These are phyloP conservation scores for Marasmius oreades DNA, from an alignment of 1,284 basidiomycete genomes.

Conservation along the genomic window DNA sequence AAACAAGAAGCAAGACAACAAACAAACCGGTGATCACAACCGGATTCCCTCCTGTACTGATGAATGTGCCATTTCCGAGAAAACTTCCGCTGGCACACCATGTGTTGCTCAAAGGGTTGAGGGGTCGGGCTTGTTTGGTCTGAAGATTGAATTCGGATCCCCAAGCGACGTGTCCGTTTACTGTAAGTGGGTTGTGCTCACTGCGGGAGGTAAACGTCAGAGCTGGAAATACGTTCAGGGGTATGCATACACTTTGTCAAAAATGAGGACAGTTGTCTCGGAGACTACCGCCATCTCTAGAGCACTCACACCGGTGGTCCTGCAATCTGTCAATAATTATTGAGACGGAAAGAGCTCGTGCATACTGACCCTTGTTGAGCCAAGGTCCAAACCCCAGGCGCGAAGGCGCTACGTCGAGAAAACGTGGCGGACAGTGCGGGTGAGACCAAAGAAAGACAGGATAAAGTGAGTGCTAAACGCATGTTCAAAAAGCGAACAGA, in stretches of 20 bases:
- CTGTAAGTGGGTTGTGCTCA: conserved; percentile 10
- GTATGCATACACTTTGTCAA: conserved; percentile 30
- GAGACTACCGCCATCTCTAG: conserved; percentile 37
- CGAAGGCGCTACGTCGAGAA: background rate
- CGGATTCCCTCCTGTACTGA: conserved; percentile 14
- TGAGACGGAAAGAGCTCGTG: too few relatives aligned
- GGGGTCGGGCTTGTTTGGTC: conserved; percentile 28
- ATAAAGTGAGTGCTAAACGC: background rate
- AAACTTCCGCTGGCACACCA: conserved; percentile 42
- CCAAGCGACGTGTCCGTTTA: conserved; percentile 30
- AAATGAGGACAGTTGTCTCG: conserved; percentile 31
- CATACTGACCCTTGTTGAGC: background rate
- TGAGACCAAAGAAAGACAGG: background rate
- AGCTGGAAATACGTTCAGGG: background rate
- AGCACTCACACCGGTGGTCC: conserved; percentile 31
- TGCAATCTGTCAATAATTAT: background rate
- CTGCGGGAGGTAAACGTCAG: conserved; percentile 13
- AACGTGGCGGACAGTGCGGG: background rate
- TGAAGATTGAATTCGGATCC: conserved; percentile 31
- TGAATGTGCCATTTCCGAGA: conserved; percentile 36
- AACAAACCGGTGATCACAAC: background rate
- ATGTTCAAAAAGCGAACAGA: background rate
- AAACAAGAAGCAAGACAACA: background rate
- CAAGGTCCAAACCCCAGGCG: background rate
- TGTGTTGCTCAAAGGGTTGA: conserved; percentile 36